Evolutionary conservation across 345 rosid species (phyloP), one percentile per base, ranked within the genome.

Genomic region (Brassica rapa): DNA sequence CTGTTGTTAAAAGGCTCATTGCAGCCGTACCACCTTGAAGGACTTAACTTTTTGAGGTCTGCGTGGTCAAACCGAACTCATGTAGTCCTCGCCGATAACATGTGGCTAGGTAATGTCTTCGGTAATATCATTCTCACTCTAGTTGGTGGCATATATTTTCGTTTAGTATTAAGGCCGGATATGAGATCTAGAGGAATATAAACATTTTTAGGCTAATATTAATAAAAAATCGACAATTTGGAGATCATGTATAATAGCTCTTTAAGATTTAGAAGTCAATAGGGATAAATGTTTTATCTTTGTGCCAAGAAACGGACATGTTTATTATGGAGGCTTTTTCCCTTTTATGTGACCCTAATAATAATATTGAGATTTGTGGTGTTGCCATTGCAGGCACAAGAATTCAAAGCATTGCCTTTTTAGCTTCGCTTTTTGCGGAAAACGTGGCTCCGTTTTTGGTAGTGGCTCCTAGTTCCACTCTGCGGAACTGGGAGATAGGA

Each of bases 81-180:
- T 86, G 98, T 92, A 33, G 90, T 92, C 74, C 94, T 94, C 77
- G 97, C 96, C 32, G 98, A 92, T 86, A 96, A 94, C 72, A 92
- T 91, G 97, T 98, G 98, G 19, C 89, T 92, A 68, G 98, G 98
- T 92, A 82, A 82, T 77, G 88, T 62, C 56, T 61, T 73, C 11
- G 56, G 16, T 46, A 66, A 63, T 73, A 11, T 68, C 37, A 33
- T 33, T 43, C 65, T 6, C 66, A 39, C 12, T 15, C 27, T 15
- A 2, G 29, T 6, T 76, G 30, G 21, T 76, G 32, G 64, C 16
- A 7, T 24, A 27, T n/a, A 23, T 57, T 59, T 24, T 37, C 2
- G n/a, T 33, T 5, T 56, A 2, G 5, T n/a, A 19, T 71, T 3
- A 59, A 25, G 29, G 29, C 29, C 29, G 29, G 29, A 25, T 25